These are phyloP conservation scores for Leccinum olivaceopallidum DNA, from an alignment of 768 basidiomycete genomes.

Conservation along the genomic window DNA sequence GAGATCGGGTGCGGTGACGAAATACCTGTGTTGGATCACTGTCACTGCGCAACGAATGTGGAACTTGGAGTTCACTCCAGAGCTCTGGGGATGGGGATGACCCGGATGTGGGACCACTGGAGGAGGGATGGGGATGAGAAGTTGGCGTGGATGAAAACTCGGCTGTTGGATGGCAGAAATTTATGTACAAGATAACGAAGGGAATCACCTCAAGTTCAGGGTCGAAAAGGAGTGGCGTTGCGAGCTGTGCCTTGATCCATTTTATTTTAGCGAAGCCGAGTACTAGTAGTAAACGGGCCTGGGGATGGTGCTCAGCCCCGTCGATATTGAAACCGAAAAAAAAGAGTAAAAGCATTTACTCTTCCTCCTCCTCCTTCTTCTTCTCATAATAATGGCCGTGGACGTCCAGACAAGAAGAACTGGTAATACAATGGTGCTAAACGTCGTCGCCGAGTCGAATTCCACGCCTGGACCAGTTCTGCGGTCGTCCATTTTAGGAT, in stretches of 20 bases:
- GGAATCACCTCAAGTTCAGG: conserved; percentile 1
- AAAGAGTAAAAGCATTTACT: background rate
- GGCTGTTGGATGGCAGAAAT: background rate
- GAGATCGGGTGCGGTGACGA: background rate
- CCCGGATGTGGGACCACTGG: background rate
- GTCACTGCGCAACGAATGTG: background rate
- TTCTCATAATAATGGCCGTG: background rate
- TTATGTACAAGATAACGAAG: background rate
- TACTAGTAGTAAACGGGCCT: background rate
- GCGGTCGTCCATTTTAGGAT: conserved; percentile 66
- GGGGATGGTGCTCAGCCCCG: conserved; percentile 13
- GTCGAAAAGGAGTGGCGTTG: conserved; percentile 5
- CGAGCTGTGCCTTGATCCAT: conserved; percentile 15
- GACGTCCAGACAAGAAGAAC: background rate
- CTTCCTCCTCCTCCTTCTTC: background rate
- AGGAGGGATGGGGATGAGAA: background rate
- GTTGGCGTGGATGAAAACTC: background rate
- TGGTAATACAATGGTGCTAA: conserved; percentile 7
- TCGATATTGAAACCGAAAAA: conserved; percentile 17
- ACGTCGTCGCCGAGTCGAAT: conserved; percentile 24
- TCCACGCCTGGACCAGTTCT: conserved; percentile 31
- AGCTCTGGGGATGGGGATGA: background rate
- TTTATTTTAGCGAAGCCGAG: background rate
- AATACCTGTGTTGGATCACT: background rate
- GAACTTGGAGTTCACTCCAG: background rate